Evolutionary conservation across 1,139 yeast genomes (phyloP), one percentile per base, ranked within the genome.

Genomic region (Kodamaea ohmeri): DNA sequence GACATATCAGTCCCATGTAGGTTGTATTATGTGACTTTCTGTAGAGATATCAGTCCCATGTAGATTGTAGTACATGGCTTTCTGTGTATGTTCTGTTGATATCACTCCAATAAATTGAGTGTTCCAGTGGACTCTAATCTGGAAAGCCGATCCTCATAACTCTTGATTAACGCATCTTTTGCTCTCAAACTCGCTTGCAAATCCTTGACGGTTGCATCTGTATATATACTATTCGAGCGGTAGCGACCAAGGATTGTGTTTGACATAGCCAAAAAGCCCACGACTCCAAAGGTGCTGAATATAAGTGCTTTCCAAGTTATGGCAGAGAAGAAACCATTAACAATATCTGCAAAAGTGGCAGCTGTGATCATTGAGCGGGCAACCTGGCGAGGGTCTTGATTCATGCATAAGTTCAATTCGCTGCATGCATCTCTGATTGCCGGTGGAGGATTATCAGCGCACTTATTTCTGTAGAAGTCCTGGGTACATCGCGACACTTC

Each of bases 401-500:
- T 78, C 95, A 86, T 89, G 59, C 98, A 92, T 44, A 72, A 75
- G 45, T 78, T 83, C 95, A 96, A 87, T 29, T 67, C 66, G 22
- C 73, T 67, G 58, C 98, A 92, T 14, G 78, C 71, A n/a, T 64
- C 60, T 48, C 84, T 89, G 20, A 89, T 60, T 0, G 89, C 92
- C 1, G 96, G 96, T 0, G 77, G 82, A 6, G 57, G 55, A 24
- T 51, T 49, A 7, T 56, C 65, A 11, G 42, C 47, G 55, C 98
- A 92, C 50, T 82, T 76, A 59, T 92, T 90, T 25, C 82, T 61
- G 17, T 75, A 58, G 56, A 81, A 92, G 44, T 87, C 83, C 36
- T 80, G 68, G 4, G 83, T 69, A 58, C 98, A 92, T 24, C 67
- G 58, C 4, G 82, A 67, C 52, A 89, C 85, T 56, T 89, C 85